Evolutionary conservation across 2,329 filamentous ascomycete genomes (phyloP).

Genomic region (Calonectria pauciramosa): DNA sequence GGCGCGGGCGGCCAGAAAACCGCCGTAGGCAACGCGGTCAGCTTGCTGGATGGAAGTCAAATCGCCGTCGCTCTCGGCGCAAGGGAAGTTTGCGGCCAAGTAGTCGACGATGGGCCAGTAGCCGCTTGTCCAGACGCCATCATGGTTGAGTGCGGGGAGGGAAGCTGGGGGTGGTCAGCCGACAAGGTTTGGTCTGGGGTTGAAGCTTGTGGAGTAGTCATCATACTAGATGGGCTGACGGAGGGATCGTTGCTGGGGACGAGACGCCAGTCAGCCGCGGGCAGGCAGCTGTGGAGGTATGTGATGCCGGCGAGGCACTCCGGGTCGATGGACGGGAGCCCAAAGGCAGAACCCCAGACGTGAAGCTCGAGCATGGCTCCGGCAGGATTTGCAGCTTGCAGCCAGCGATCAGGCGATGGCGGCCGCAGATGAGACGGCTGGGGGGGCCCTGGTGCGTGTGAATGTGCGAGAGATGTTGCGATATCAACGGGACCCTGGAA

Average conservation of each 20-base stretch:
- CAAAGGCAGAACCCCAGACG: constrained; percentile 91
- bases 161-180: constrained; percentile 57
- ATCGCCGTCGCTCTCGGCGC: constrained; percentile 54
- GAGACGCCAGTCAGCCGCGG: constrained; percentile 74
- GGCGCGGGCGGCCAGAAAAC: constrained; percentile 82
- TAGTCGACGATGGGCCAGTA: constrained; percentile 73
- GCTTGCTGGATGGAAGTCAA: constrained; percentile 58
- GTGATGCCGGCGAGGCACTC: constrained; percentile 89
- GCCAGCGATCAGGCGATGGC: constrained; percentile 20
- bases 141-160: constrained; percentile 68
- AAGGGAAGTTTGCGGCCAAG: constrained; percentile 57
- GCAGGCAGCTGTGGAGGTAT: constrained; percentile 77
- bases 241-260: constrained; percentile 81
- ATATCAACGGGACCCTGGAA: constrained; percentile 6
- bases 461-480: not conserved
- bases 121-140: constrained; percentile 68
- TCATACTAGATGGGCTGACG: constrained; percentile 78
- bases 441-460: not conserved
- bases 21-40: constrained; percentile 67
- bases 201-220: constrained; percentile 27
- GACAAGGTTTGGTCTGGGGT: constrained; percentile 31
- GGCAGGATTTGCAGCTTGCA: constrained; percentile 24
- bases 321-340: constrained; percentile 89
- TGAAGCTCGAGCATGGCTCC: constrained; percentile 74
- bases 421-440: constrained; percentile 6